These are phyloP conservation scores for Filobasidium wieringae DNA, from an alignment of 768 basidiomycete species.

Conservation along the genomic window DNA sequence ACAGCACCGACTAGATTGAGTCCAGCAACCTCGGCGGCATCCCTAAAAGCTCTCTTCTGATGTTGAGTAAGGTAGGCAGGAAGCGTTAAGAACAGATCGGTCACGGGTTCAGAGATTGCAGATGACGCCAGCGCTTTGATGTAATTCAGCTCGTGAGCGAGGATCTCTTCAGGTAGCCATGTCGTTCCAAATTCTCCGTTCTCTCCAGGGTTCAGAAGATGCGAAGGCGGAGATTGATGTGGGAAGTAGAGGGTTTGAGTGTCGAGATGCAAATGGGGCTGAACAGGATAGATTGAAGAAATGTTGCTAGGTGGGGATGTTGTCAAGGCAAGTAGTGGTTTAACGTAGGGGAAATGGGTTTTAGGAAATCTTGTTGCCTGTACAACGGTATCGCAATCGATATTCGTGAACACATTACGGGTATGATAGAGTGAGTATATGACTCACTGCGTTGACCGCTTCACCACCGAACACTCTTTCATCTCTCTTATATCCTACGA, in stretches of 20 bases:
- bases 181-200: constrained; percentile 17
- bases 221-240: constrained; percentile 25
- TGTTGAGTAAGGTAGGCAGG: constrained; percentile 81
- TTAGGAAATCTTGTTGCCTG: constrained; percentile 86
- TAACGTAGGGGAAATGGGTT: constrained; percentile 74
- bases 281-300: constrained; percentile 30
- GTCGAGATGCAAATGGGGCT: constrained; percentile 18
- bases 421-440: too few relatives aligned
- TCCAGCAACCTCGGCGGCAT: constrained; percentile 85
- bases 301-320: constrained; percentile 10
- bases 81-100: constrained; percentile 76
- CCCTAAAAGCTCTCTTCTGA: constrained; percentile 80
- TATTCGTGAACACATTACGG: background rate
- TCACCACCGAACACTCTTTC: constrained; percentile 84
- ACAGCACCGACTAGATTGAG: constrained; percentile 70
- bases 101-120: constrained; percentile 58
- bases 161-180: constrained; percentile 78
- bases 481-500: constrained; percentile 76
- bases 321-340: constrained; percentile 57
- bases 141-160: constrained; percentile 88
- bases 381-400: constrained; percentile 1
- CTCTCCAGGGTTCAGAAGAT: constrained; percentile 1
- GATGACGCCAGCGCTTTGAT: constrained; percentile 68
- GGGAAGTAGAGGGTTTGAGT: constrained; percentile 29
- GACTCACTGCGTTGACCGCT: constrained; percentile 71